These are phyloP conservation scores for Colletotrichum noveboracense DNA, from an alignment of 2,329 filamentous ascomycete genomes.

Conservation along the genomic window DNA sequence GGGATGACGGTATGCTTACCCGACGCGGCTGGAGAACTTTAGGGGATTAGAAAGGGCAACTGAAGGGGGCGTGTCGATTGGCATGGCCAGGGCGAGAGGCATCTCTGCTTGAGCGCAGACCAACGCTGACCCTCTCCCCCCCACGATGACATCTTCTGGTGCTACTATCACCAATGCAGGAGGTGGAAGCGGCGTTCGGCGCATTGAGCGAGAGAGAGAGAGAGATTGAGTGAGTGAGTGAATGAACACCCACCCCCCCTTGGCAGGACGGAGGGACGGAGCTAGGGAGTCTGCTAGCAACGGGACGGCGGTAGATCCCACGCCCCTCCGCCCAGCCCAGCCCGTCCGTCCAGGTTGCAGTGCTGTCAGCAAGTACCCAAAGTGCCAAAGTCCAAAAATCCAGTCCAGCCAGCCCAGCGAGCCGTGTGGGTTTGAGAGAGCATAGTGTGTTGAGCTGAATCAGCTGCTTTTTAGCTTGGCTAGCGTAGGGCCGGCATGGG, in stretches of 20 bases:
- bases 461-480: not conserved
- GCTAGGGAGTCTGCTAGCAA: conserved; percentile 13
- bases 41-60: not conserved
- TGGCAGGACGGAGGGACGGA: not conserved
- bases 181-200: not conserved
- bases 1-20: not conserved
- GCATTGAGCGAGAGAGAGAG: not conserved
- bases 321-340: not conserved
- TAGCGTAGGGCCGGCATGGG: not conserved
- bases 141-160: conserved; percentile 4
- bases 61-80: conserved; percentile 9
- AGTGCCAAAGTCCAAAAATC: not conserved
- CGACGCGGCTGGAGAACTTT: not conserved
- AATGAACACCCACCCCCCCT: not conserved
- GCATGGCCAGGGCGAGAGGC: conserved; percentile 1
- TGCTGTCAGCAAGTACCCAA: not conserved
- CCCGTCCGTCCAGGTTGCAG: not conserved
- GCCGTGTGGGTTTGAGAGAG: not conserved
- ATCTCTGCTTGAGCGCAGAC: not conserved
- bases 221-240: not conserved
- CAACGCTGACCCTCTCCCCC: not conserved
- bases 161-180: conserved; percentile 9
- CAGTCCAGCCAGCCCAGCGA: not conserved
- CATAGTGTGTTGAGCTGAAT: not conserved
- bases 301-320: conserved; percentile 14